Evolutionary conservation across 306 rosid species (phyloP).

Genomic region (Castanopsis chinensis): DNA sequence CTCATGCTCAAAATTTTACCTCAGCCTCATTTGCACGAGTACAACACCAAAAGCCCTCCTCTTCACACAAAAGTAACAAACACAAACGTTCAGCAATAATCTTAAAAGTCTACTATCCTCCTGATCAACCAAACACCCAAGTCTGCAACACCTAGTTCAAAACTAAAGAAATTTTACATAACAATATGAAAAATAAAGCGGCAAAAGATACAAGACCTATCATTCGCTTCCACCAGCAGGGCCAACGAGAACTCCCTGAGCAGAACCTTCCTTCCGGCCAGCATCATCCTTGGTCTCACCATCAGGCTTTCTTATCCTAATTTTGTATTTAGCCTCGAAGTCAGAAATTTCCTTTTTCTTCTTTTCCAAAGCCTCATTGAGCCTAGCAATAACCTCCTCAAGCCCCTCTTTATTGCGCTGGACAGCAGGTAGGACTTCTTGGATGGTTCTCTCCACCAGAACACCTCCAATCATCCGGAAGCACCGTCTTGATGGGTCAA

Average conservation of each 20-base stretch:
- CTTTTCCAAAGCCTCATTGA: slow-evolving; percentile 80
- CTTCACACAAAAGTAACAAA: neutral
- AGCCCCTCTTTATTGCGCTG: slow-evolving; percentile 89
- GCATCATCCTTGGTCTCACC: slow-evolving; percentile 66
- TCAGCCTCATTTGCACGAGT: neutral
- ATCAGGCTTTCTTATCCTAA: slow-evolving; percentile 71
- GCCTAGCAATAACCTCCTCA: slow-evolving; percentile 80
- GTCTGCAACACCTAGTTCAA: slow-evolving; percentile 10
- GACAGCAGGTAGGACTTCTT: slow-evolving; percentile 93
- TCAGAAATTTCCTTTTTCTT: slow-evolving; percentile 91
- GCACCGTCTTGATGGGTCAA: slow-evolving; percentile 85
- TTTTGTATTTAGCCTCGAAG: slow-evolving; percentile 85
- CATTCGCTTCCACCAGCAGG: slow-evolving; percentile 72
- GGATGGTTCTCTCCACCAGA: slow-evolving; percentile 95
- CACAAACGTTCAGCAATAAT: neutral
- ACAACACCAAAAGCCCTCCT: neutral
- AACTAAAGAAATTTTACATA: neutral
- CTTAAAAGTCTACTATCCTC: slow-evolving; percentile 14
- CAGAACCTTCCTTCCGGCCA: slow-evolving; percentile 78
- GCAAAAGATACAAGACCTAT: slow-evolving; percentile 15
- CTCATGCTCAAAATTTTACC: neutral
- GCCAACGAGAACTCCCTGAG: slow-evolving; percentile 95
- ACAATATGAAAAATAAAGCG: neutral
- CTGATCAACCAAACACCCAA: slow-evolving; percentile 11
- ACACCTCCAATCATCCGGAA: slow-evolving; percentile 97